phyloP scores from a whole-genome alignment of 176 grass and related monocot species.

The Poa annua region DNA sequence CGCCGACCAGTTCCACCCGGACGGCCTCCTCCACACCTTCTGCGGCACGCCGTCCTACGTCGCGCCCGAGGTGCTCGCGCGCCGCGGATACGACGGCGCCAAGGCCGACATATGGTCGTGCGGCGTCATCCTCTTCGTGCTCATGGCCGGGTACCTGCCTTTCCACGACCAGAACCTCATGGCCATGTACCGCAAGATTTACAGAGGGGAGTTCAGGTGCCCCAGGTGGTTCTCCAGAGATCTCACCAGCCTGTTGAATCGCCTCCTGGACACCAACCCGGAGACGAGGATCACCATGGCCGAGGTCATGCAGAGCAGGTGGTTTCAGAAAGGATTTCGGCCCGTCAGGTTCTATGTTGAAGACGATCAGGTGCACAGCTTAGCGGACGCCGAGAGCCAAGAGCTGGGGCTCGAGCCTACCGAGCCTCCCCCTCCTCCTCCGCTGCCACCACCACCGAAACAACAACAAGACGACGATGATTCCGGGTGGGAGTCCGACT shows the following conservation, averaged over 20 bases:
- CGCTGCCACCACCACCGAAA: not conserved
- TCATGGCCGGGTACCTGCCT: constrained; percentile 94
- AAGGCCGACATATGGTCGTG: constrained; percentile 96
- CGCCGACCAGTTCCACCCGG: constrained; percentile 80
- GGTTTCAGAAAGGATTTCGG: constrained; percentile 92
- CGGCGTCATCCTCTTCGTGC: constrained; percentile 87
- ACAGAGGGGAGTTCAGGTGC: constrained; percentile 85
- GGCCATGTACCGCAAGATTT: constrained; percentile 98
- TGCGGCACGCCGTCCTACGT: constrained; percentile 96
- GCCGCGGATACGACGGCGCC: constrained; percentile 86
- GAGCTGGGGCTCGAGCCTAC: constrained; percentile 3
- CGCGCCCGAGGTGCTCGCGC: constrained; percentile 84
- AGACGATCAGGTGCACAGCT: constrained; percentile 74
- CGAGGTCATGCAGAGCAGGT: constrained; percentile 84
- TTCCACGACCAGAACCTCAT: constrained; percentile 96
- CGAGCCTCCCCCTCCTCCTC: constrained; percentile 32
- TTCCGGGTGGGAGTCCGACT: constrained; percentile 90
- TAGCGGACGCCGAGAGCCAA: constrained; percentile 45
- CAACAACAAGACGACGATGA: constrained; percentile 48
- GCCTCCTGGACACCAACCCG: constrained; percentile 79
- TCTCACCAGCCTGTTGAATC: constrained; percentile 56
- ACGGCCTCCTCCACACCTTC: constrained; percentile 98
- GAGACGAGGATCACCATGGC: constrained; percentile 78
- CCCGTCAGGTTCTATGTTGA: constrained; percentile 89
- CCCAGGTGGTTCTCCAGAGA: constrained; percentile 93